phyloP scores from a whole-genome alignment of 2,329 filamentous ascomycete genomes.

The Leptographium wingfieldii region DNA sequence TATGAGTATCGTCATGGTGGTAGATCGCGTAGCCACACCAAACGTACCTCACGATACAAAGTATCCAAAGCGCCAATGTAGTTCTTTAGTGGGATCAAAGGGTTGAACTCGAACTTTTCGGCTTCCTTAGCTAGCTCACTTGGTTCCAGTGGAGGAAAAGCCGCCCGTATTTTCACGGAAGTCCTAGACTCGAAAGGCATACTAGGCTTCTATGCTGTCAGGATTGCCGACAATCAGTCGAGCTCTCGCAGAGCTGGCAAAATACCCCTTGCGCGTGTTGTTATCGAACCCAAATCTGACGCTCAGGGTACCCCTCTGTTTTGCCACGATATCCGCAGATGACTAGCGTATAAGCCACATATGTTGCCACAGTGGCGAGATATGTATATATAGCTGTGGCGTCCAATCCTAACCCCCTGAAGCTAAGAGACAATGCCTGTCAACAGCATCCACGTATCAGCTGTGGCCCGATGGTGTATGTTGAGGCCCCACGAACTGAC shows the following conservation, averaged over 20 bases:
- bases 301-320: background rate
- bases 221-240: background rate
- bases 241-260: background rate
- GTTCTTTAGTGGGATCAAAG: constrained; percentile 60
- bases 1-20: background rate
- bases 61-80: constrained; percentile 75
- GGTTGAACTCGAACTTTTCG: constrained; percentile 69
- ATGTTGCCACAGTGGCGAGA: background rate
- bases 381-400: background rate
- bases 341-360: background rate
- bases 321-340: background rate
- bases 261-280: background rate
- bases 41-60: constrained; percentile 61
- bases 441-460: background rate
- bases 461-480: background rate
- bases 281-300: background rate
- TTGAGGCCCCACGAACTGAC: background rate
- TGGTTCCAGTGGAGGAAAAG: constrained; percentile 49
- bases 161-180: background rate
- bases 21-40: background rate
- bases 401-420: background rate
- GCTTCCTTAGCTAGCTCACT: constrained; percentile 68
- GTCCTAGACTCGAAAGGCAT: background rate
- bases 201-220: background rate
- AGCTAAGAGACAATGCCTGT: background rate